These are phyloP conservation scores for Scedosporium apiospermum DNA, from an alignment of 2,329 filamentous ascomycete species.

Conservation along the genomic window DNA sequence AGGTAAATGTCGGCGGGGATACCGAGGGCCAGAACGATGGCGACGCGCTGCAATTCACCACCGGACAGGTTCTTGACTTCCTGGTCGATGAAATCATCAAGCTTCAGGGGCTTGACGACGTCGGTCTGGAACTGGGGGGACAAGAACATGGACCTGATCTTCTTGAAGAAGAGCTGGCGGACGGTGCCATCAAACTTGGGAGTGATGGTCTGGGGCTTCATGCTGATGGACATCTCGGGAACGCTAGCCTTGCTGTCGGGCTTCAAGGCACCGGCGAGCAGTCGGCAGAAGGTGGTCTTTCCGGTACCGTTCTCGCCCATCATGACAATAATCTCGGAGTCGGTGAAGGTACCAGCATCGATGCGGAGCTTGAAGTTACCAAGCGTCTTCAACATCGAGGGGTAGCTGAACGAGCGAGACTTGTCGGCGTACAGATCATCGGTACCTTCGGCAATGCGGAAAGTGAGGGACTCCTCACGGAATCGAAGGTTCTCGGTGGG, in stretches of 20 bases:
- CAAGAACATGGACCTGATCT: constrained; percentile 94
- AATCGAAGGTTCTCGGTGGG: constrained; percentile 98
- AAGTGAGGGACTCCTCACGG: constrained; percentile 92
- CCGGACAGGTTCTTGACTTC: constrained; percentile 98
- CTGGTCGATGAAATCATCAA: constrained; percentile 98
- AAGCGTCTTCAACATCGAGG: constrained; percentile 84
- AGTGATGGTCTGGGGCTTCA: constrained; percentile 99
- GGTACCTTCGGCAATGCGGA: constrained; percentile 81
- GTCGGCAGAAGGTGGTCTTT: constrained; percentile 97
- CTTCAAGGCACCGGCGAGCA: constrained; percentile 87
- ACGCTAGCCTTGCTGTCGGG: constrained; percentile 72
- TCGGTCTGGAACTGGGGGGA: constrained; percentile 98
- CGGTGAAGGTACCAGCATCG: constrained; percentile 79
- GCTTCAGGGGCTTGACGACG: constrained; percentile 97
- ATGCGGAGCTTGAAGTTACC: constrained; percentile 79
- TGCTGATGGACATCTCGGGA: constrained; percentile 92
- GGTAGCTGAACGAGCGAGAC: constrained; percentile 77
- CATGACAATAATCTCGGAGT: constrained; percentile 98
- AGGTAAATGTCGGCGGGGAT: constrained; percentile 96
- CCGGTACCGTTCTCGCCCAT: constrained; percentile 99
- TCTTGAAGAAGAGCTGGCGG: constrained; percentile 98
- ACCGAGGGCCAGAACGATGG: constrained; percentile 93
- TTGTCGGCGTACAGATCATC: constrained; percentile 85
- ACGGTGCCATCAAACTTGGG: constrained; percentile 97
- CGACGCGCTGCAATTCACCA: constrained; percentile 98